Base-by-base conservation (phyloP, 768 basidiomycete genomes). In the Lactifluus subvellereus region DNA sequence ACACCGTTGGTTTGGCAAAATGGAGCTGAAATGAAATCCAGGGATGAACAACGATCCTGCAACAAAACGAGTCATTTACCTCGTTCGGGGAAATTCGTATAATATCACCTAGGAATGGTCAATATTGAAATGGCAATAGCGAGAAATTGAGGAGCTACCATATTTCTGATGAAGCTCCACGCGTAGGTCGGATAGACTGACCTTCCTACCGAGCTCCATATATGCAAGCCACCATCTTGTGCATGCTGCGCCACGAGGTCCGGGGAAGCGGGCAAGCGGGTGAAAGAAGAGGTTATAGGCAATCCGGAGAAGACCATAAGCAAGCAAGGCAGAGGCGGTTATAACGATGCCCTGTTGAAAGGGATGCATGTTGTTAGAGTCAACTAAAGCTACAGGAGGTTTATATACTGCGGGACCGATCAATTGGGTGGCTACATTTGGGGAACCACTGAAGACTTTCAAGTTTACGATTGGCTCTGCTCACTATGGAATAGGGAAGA, bases 201-300 rank as follows among this genome's bases (percentile, higher is more conserved):
- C 38, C 1, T 48, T 48, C 49, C 13, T 64, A 11, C 35, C 52
- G 13, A 61, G 32, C 5, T 64, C 54, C 54, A 55, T 61, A 42
- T 64, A 64, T 13, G 63, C 63, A n/a, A 64, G 63, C 63, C 63
- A 64, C 49, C 22, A 22, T 2, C 48, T 64, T 20, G 63, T 61
- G 37, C 63, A 64, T 33, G 63, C 63, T 1, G 63, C 63, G 11
- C 59, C 54, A 5, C 63, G 63, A 6, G 63, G 63, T 18, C 63
- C 63, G 14, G 63, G 63, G 40, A 64, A 64, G 27, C 14, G 53
- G 7, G 63, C 33, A 33, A 64, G 63, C 4, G 63, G 63, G 27
- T 64, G 63, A 18, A 64, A 61, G 53, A 35, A 61, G 47, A 60
- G 0, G 18, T 64, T 64, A 32, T 64, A 54, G 33, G 30, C 43